Conservation (phyloP, 345 rosid genomes). For the Crucihimalaya himalaica region DNA sequence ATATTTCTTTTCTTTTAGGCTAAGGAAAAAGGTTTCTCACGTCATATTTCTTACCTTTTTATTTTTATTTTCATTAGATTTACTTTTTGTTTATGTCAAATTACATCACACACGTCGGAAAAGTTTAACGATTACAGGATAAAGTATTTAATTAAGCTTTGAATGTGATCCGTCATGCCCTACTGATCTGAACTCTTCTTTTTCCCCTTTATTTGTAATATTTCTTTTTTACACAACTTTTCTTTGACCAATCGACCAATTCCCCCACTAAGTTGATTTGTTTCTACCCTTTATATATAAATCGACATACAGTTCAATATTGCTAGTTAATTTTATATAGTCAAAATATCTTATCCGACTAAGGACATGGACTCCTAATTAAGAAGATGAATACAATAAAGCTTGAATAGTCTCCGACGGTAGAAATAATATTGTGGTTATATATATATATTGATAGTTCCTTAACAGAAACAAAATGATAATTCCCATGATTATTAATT, state of each 20-base stretch:
- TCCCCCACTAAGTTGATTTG: background rate
- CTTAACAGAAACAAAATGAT: background rate
- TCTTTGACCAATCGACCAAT: constrained; percentile 27
- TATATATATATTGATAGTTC: background rate
- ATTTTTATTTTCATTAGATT: background rate
- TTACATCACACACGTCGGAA: constrained; percentile 27
- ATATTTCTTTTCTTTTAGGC: constrained; percentile 37
- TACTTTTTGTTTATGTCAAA: background rate
- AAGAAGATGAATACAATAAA: background rate
- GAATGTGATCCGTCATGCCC: constrained; percentile 16
- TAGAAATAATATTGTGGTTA: background rate
- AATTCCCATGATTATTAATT: background rate
- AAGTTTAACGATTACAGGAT: constrained; percentile 8
- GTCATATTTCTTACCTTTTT: constrained; percentile 20
- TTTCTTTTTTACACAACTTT: constrained; percentile 12
- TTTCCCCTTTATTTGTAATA: background rate
- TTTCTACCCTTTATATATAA: background rate
- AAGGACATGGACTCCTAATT: constrained; percentile 25
- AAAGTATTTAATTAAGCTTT: constrained; percentile 15
- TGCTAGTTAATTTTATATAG: constrained; percentile 18
- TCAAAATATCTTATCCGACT: constrained; percentile 33
- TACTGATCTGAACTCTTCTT: constrained; percentile 1
- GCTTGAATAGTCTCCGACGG: constrained; percentile 5
- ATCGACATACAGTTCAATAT: background rate
- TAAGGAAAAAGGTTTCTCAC: constrained; percentile 30